Conservation (phyloP, 345 rosid genomes). For the Hibiscus mutabilis region DNA sequence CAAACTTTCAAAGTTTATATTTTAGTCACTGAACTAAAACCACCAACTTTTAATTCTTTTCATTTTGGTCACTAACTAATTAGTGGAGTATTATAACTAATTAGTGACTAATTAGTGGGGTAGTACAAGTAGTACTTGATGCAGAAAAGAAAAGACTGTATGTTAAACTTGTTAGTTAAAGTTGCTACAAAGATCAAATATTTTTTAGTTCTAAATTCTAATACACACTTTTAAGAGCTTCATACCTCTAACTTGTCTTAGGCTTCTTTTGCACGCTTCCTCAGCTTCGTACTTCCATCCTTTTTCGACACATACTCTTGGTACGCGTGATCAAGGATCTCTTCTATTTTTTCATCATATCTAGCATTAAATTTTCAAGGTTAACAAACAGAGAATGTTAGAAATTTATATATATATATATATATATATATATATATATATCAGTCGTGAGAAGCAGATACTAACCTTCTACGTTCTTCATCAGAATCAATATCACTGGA, state of each 20-base stretch:
- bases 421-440: conserved; percentile 1
- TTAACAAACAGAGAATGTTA: conserved; percentile 3
- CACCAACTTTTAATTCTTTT: no score
- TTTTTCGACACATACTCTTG: conserved; percentile 54
- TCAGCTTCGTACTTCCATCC: conserved; percentile 71
- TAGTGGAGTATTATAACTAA: no score
- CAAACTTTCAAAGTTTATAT: no score
- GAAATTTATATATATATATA: no score
- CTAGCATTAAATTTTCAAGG: conserved; percentile 30
- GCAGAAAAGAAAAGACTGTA: no score
- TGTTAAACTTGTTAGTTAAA: not conserved
- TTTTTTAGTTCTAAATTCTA: not conserved
- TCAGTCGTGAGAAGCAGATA: not conserved
- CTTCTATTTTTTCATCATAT: conserved; percentile 73
- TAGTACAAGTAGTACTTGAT: no score
- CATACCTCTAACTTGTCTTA: conserved; percentile 63
- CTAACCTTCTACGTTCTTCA: not conserved
- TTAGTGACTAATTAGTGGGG: no score
- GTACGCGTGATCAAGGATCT: conserved; percentile 66
- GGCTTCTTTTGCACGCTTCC: conserved; percentile 72
- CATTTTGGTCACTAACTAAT: no score
- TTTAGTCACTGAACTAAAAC: no score
- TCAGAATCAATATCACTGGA: conserved; percentile 73
- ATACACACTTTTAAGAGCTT: not conserved
- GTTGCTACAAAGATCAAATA: not conserved